These are phyloP conservation scores for Saccharomycopsis lassenensis DNA, from an alignment of 805 yeast species.

Conservation along the genomic window DNA sequence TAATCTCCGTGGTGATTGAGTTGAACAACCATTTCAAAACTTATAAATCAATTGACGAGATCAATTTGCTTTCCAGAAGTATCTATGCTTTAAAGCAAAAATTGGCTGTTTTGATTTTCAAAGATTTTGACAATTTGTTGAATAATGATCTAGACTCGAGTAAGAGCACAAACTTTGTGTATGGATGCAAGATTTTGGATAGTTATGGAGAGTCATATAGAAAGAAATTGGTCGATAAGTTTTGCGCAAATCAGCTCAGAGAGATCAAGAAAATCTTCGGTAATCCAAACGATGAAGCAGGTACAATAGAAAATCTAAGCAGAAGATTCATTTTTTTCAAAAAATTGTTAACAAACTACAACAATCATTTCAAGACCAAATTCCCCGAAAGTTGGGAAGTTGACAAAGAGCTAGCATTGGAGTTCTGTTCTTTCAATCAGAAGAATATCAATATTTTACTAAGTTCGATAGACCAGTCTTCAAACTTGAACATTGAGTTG, in stretches of 20 bases:
- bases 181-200: slow-evolving; percentile 69
- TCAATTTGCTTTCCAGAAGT: slow-evolving; percentile 51
- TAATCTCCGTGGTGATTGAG: slow-evolving; percentile 63
- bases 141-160: slow-evolving; percentile 35
- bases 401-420: slow-evolving; percentile 43
- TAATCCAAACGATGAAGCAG: slow-evolving; percentile 79
- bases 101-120: slow-evolving; percentile 57
- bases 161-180: slow-evolving; percentile 30
- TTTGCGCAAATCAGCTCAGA: slow-evolving; percentile 52
- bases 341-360: slow-evolving; percentile 51
- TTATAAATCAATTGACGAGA: slow-evolving; percentile 74
- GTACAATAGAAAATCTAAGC: slow-evolving; percentile 76
- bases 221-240: slow-evolving; percentile 61
- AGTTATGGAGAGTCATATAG: slow-evolving; percentile 44
- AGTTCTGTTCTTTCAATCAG: slow-evolving; percentile 59
- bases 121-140: slow-evolving; percentile 53
- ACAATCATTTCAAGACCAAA: slow-evolving; percentile 35
- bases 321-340: slow-evolving; percentile 77
- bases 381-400: slow-evolving; percentile 74
- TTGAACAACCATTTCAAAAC: slow-evolving; percentile 63
- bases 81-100: slow-evolving; percentile 49
- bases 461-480: slow-evolving; percentile 26
- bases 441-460: slow-evolving; percentile 52
- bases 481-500: slow-evolving; percentile 46
- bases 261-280: slow-evolving; percentile 67